Evolutionary conservation across 2,329 filamentous ascomycete species (phyloP), one percentile per base, ranked within the genome.

Genomic region (Colletotrichum lentis): DNA sequence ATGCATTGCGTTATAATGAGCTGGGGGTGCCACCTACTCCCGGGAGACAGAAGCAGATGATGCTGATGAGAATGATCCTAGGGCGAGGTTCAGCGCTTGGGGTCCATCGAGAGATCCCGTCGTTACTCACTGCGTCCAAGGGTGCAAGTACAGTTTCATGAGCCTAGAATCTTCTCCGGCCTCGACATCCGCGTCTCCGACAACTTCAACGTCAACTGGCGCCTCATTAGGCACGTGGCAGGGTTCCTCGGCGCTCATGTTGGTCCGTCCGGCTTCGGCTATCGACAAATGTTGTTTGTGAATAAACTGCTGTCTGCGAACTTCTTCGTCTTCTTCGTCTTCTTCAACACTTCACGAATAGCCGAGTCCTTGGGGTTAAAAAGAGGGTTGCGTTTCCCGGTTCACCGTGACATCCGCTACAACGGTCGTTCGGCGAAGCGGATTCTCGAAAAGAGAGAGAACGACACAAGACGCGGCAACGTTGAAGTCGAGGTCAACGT

Each of bases 31-130:
- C 8, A 77, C 81, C 58, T 74, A 81, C 80, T 16, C 80, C 80
- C 6, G 81, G 82, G 41, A 81, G 78, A 62, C 82, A 84, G 71
- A 84, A 83, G 70, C 80, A 84, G 60, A 84, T 83, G 57, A 84
- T 76, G 72, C 80, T 81, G 64, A 84, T 83, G 57, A 84, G 75
- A 2, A 81, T 31, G 55, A 84, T 82, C 16, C 57, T 67, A 56
- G 3, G 47, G 18, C 31, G 60, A 7, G 31, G 37, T 18, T 68
- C 22, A 65, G 49, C 6, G 41, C 8, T 44, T n/a, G 35, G 35
- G 20, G n/a, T 39, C n/a, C 46, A 18, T 27, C 24, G 16, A 49
- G 22, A 2, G 3, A 14, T 22, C 8, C n/a, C 14, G 3, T 11
- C 10, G 14, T 5, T 31, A 62, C 56, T 57, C 31, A 69, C 72